A percentile compares a stretch with the other conserved stretches of the same genome.
phyloP scores from a whole-genome alignment of 768 basidiomycete species.

The Boletus fagicola region DNA sequence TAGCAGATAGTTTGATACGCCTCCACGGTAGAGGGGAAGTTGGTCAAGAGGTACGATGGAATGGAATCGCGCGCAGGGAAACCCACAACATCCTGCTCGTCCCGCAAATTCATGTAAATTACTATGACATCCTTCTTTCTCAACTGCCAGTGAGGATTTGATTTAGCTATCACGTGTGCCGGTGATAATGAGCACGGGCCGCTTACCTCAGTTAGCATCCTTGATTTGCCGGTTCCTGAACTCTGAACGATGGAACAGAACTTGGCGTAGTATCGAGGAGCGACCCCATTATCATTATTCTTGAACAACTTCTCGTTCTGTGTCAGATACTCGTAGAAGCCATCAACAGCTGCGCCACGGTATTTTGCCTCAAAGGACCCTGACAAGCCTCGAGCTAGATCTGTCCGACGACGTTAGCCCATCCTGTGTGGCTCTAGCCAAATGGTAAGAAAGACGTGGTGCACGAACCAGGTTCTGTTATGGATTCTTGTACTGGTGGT shows the following conservation, averaged over 20 bases:
- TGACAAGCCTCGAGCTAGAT: background rate
- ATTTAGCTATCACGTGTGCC: background rate
- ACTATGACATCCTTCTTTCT: background rate
- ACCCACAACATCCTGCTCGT: background rate
- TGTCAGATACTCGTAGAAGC: constrained; percentile 9
- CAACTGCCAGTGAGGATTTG: background rate
- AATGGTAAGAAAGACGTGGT: background rate
- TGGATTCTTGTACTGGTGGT: background rate
- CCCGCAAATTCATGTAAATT: background rate
- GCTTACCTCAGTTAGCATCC: constrained; percentile 1
- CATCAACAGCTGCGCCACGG: background rate
- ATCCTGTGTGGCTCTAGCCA: background rate
- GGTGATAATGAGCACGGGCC: background rate
- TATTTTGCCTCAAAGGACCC: background rate
- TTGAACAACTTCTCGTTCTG: background rate
- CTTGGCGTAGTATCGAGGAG: background rate
- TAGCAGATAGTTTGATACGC: constrained; percentile 1
- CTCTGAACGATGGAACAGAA: constrained; percentile 5
- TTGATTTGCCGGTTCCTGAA: constrained; percentile 4
- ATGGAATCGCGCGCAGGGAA: background rate
- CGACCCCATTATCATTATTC: too few relatives aligned
- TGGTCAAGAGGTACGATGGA: background rate
- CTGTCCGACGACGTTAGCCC: background rate
- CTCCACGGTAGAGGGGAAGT: background rate
- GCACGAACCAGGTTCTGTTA: background rate